A percentile compares a stretch with the other conserved stretches of the same genome.
Evolutionary conservation across 345 rosid genomes (phyloP).

Genomic region (Eutrema heterophyllum): DNA sequence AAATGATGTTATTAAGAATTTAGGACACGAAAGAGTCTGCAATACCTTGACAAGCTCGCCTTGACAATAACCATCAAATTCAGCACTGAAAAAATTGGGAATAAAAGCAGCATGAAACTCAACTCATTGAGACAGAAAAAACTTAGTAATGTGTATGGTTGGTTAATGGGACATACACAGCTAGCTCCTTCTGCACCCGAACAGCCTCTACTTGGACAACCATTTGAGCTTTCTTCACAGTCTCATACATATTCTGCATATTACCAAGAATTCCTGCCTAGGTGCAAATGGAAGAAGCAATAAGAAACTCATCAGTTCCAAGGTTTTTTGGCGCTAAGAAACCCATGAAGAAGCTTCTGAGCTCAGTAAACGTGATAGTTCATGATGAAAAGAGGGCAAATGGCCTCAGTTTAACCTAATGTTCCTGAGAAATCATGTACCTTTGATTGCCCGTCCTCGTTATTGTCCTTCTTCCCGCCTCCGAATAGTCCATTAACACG

Average conservation of each 20-base stretch:
- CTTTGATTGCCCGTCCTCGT: slow-evolving; percentile 69
- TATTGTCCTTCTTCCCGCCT: slow-evolving; percentile 60
- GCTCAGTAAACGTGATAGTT: background rate
- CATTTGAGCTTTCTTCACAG: slow-evolving; percentile 94
- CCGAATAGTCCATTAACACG: slow-evolving; percentile 66
- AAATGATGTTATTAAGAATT: too few species aligned
- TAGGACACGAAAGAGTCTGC: background rate
- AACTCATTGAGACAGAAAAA: background rate
- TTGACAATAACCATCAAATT: slow-evolving; percentile 94
- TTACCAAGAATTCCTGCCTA: slow-evolving; percentile 91
- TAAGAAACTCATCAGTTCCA: slow-evolving; percentile 5
- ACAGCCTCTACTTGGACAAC: slow-evolving; percentile 98
- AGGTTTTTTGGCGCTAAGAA: too few species aligned
- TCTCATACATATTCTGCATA: slow-evolving; percentile 86
- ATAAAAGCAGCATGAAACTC: slow-evolving; percentile 17
- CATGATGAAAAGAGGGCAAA: background rate
- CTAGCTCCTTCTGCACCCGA: slow-evolving; percentile 86
- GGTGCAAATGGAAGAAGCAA: slow-evolving; percentile 1
- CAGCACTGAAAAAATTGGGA: slow-evolving; percentile 51
- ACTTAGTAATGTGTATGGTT: background rate
- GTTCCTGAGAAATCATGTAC: slow-evolving; percentile 17
- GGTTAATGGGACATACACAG: slow-evolving; percentile 46
- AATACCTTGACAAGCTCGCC: slow-evolving; percentile 89
- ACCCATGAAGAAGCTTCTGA: background rate
- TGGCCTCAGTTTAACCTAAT: too few species aligned